Conservation (phyloP, 2,329 filamentous ascomycete genomes). For the Malbranchea cinnamomea region DNA sequence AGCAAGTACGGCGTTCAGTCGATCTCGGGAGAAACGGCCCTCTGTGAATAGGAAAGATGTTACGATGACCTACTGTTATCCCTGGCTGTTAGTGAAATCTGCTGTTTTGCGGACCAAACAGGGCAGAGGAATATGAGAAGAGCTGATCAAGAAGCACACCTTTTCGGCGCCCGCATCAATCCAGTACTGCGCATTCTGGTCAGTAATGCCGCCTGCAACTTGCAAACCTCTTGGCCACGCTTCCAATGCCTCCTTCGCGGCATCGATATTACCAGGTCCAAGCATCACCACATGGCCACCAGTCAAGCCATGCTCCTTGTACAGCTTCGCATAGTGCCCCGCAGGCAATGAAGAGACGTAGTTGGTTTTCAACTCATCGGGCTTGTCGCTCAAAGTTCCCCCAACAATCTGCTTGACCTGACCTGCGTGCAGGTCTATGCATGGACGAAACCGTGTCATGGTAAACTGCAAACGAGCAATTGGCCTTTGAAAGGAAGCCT, state of each 20-base stretch:
- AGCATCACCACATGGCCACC: constrained; percentile 97
- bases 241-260: constrained; percentile 59
- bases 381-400: constrained; percentile 63
- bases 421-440: constrained; percentile 94
- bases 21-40: constrained; percentile 62
- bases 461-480: too few relatives aligned
- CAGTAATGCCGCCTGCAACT: constrained; percentile 84
- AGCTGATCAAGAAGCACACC: constrained; percentile 37
- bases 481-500: too few relatives aligned
- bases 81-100: constrained; percentile 3
- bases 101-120: constrained; percentile 6
- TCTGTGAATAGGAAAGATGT: constrained; percentile 88
- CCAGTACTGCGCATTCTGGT: constrained; percentile 73
- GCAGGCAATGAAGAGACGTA: constrained; percentile 76
- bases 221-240: constrained; percentile 73
- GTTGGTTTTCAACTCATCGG: constrained; percentile 66
- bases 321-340: constrained; percentile 65
- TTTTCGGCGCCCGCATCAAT: constrained; percentile 77
- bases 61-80: constrained; percentile 65
- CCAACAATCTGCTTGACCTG: constrained; percentile 98
- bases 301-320: constrained; percentile 55
- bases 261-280: constrained; percentile 69
- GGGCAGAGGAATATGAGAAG: constrained; percentile 6
- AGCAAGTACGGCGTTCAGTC: constrained; percentile 58
- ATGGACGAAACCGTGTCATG: constrained; percentile 92